These are phyloP conservation scores for Aspergillus oerlinghausenensis DNA, from an alignment of 2,329 filamentous ascomycete genomes.

Conservation along the genomic window DNA sequence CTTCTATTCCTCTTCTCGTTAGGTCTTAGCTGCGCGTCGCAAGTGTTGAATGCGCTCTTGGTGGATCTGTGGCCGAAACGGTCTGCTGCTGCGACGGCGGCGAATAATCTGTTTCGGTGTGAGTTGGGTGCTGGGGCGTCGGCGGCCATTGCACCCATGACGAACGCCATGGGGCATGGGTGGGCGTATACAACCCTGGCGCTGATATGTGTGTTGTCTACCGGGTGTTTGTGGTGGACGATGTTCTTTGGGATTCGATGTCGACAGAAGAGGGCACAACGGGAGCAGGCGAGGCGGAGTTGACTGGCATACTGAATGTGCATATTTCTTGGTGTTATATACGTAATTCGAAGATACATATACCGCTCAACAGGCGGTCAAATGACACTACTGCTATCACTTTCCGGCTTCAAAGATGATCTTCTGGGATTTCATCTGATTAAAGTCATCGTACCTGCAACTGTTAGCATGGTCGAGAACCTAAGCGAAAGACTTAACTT, in stretches of 20 bases:
- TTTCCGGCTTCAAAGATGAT: constrained; percentile 55
- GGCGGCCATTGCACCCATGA: constrained; percentile 38
- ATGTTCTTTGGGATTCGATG: not conserved
- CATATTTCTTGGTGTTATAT: not conserved
- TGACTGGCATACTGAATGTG: not conserved
- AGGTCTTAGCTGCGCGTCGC: constrained; percentile 31
- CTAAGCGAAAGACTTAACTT: constrained; percentile 16
- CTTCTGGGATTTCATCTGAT: constrained; percentile 67
- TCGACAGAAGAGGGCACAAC: not conserved
- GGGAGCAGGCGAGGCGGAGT: not conserved
- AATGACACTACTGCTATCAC: not conserved
- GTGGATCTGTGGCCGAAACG: constrained; percentile 38
- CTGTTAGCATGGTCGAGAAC: no score
- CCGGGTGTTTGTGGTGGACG: not conserved
- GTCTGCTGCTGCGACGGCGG: constrained; percentile 37
- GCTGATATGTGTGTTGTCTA: constrained; percentile 16
- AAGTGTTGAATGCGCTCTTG: constrained; percentile 42
- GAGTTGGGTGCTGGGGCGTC: constrained; percentile 36
- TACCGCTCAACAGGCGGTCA: not conserved
- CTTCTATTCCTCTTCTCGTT: constrained; percentile 33
- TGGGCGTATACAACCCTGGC: constrained; percentile 41
- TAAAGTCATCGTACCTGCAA: constrained; percentile 60
- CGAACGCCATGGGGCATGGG: constrained; percentile 34
- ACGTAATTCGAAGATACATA: not conserved
- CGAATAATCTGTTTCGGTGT: constrained; percentile 40